Conservation (phyloP, 768 basidiomycete species). For the Boletus sp. region DNA sequence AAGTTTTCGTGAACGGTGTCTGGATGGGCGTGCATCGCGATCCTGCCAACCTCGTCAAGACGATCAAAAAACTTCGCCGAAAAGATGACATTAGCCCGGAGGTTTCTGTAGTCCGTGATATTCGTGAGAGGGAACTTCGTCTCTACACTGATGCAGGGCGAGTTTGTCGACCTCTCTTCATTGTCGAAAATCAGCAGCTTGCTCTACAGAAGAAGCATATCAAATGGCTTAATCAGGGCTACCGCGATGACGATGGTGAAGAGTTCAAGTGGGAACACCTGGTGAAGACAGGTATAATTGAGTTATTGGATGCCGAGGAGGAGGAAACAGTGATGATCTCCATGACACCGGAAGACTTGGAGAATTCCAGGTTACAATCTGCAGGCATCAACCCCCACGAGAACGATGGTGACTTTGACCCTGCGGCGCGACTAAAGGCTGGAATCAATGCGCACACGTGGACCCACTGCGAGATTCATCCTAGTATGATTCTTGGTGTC, state of each 20-base stretch:
- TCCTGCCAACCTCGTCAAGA: constrained; percentile 87
- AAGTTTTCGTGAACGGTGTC: constrained; percentile 98
- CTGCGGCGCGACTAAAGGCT: constrained; percentile 85
- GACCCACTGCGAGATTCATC: constrained; percentile 99
- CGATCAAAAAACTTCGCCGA: constrained; percentile 87
- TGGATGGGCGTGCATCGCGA: constrained; percentile 99
- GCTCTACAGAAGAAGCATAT: constrained; percentile 83
- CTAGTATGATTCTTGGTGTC: constrained; percentile 97
- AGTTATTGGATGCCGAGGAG: constrained; percentile 96
- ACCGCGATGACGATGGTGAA: constrained; percentile 54
- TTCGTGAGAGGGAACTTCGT: constrained; percentile 90
- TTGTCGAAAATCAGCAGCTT: constrained; percentile 90
- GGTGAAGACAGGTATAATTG: constrained; percentile 84
- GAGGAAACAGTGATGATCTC: constrained; percentile 99
- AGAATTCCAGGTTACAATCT: constrained; percentile 71
- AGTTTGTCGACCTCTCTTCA: constrained; percentile 95
- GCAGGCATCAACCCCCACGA: constrained; percentile 54
- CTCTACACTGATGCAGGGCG: constrained; percentile 97
- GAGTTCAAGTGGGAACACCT: constrained; percentile 83
- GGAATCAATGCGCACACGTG: constrained; percentile 84
- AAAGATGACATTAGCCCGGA: constrained; percentile 96
- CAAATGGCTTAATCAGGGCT: constrained; percentile 59
- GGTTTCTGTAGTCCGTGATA: constrained; percentile 96
- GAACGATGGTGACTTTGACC: constrained; percentile 77
- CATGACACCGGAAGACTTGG: constrained; percentile 96